Evolutionary conservation across 23 red algal species (phyloP), one percentile per base, ranked within the genome.

Genomic region (Gracilaria gracilis): DNA sequence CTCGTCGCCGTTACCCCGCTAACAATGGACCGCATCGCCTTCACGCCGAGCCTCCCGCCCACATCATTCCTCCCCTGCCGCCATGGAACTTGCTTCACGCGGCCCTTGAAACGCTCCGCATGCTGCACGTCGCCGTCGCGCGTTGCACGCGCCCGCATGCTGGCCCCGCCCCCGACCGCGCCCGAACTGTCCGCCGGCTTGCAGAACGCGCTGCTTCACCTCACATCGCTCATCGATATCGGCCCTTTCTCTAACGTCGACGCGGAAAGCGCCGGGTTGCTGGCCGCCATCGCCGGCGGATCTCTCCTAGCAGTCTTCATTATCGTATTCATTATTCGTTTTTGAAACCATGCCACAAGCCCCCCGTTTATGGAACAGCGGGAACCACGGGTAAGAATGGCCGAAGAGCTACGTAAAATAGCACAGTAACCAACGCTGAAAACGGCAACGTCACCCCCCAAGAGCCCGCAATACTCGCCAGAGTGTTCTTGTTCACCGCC

Each of bases 371-470:
- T 35, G 34, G 75, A 31, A 90, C 53, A n/a, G 80, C 79, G 65
- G 89, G 78, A 64, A 92, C 89, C 53, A 84, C 89, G 29, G 92
- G 83, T 24, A 96, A 47, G 23, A 96, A 83, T 50, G 88, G 75
- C 62, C 84, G 81, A 51, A 87, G 67, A 42, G 81, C 31, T 29
- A 91, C 64, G 84, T 88, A 97, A 79, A 90, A 97, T 2, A 80
- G 55, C 37, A 90, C 81, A 17, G 95, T 93, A 16, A 94, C 61
- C 25, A 90, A 32, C 47, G 95, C 95, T 15, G 95, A 93, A 25
- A 97, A 33, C 61, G 95, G 95, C 84, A 97, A 64, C 8, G 95
- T 97, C 32, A 97, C 86, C 15, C 90, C 84, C 95, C 95, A 97
- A 33, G 83, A 90, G 20, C 80, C 79, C 44, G 85, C 89, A 90